Base-by-base conservation (phyloP, 2,329 filamentous ascomycete genomes). In the Colletotrichum navitas region DNA sequence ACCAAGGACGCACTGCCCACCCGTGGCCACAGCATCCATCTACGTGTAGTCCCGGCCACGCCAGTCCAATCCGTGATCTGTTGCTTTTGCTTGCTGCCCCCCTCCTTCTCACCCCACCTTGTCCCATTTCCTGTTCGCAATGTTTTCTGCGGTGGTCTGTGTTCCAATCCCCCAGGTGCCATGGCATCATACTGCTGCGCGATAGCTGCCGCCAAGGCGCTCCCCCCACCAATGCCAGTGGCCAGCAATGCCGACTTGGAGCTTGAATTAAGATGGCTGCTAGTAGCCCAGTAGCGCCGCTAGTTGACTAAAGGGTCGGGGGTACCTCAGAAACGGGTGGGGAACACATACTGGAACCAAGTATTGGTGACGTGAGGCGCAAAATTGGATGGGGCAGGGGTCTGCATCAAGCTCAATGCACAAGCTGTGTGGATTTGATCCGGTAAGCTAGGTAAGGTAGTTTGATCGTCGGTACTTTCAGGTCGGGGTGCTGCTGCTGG, bases 101-200 rank as follows among this genome's bases (percentile, higher is more conserved):
- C 59, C 68, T 39, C n/a, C 45, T 52, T 36, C 52, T 39, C 58
- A 59, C 58, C 45, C 59, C 68, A 71, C 56, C 59, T 68, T 43
- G 55, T 36, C 41, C 51, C 58, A 49, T 60, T 39, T 51, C 26
- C 45, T n/a, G 60, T 62, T 63, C 58, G 55, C 47, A 71, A 36
- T 55, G 39, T 47, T 52, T 54, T 61, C 36, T 41, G 45, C 47
- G 39, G 65, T 68, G 65, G 59, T 68, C 60, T 64, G 65, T 64
- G 68, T 66, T 49, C 45, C 65, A 64, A 69, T 65, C 69, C 68
- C 26, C 64, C 59, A 64, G 54, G 56, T 51, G 70, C 70, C 70
- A 72, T 72, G 66, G 70, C 70, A 72, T 72, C 70, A 72, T 72
- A 72, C 66, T 71, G 70, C 66, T 64, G 61, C 56, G 70, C 55